These are phyloP conservation scores for Geranomyces michiganensis DNA, from an alignment of 192 early-diverging fungal genomes.

Conservation along the genomic window DNA sequence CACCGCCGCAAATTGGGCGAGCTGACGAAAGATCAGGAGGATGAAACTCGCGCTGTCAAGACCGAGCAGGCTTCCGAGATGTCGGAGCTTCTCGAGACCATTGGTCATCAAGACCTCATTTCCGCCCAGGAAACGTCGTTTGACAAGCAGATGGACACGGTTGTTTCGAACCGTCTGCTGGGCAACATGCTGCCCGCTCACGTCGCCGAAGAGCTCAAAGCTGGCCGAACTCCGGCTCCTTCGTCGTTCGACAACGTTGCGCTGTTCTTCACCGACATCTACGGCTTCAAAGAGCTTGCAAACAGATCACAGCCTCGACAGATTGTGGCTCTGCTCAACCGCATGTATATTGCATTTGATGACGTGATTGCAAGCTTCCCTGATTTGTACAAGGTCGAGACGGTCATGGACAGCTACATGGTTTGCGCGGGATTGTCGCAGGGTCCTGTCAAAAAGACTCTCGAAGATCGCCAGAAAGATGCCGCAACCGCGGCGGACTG, in stretches of 20 bases:
- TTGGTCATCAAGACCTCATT: conserved; percentile 29
- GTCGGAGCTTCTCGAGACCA: conserved; percentile 33
- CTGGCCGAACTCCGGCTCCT: conserved; percentile 32
- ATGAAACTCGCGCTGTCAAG: conserved; percentile 31
- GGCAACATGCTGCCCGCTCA: conserved; percentile 42
- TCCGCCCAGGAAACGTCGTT: conserved; percentile 23
- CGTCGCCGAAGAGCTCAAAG: conserved; percentile 38
- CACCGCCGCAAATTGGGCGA: conserved; percentile 38
- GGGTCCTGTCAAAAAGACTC: conserved; percentile 11
- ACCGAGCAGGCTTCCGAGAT: conserved; percentile 42
- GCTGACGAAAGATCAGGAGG: conserved; percentile 33
- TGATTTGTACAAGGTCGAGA: conserved; percentile 54
- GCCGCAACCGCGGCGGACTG: conserved; percentile 36
- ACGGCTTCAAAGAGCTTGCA: conserved; percentile 47
- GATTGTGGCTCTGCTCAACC: conserved; percentile 44
- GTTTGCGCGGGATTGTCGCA: conserved; percentile 39
- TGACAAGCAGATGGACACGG: conserved; percentile 38
- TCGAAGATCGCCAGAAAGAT: conserved; percentile 27
- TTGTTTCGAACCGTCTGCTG: conserved; percentile 38
- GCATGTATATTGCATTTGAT: conserved; percentile 45
- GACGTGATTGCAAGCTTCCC: conserved; percentile 37
- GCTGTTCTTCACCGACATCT: conserved; percentile 46
- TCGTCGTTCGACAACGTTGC: conserved; percentile 36
- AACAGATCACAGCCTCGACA: conserved; percentile 33
- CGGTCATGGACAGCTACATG: conserved; percentile 48